Conservation (phyloP, 2,329 filamentous ascomycete genomes). For the Ascochyta viciae-villosae region DNA sequence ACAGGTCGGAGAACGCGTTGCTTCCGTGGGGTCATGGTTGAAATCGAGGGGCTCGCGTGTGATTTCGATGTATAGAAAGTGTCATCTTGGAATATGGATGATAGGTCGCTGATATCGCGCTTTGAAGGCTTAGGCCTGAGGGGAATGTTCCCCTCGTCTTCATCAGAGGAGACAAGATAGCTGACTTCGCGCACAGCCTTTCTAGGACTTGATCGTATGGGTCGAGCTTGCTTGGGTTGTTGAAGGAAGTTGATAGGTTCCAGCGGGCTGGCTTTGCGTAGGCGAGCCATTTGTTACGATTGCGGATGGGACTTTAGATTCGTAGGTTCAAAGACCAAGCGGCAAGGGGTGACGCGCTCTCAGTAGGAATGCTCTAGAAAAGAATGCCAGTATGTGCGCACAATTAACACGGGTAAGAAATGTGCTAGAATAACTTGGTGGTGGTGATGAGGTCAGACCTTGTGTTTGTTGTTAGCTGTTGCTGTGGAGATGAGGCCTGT, state of each 20-base stretch:
- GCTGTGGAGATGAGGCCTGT: neutral
- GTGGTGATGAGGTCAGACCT: conserved; percentile 17
- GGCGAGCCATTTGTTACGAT: conserved; percentile 40
- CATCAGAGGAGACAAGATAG: conserved; percentile 33
- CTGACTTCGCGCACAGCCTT: conserved; percentile 34
- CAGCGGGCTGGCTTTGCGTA: conserved; percentile 41
- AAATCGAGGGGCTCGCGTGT: conserved; percentile 5
- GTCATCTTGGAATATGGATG: conserved; percentile 31
- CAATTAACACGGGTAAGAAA: neutral
- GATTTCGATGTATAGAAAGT: conserved; percentile 34
- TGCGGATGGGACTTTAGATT: no score
- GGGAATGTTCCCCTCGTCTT: conserved; percentile 33
- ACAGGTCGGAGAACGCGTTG: conserved; percentile 45
- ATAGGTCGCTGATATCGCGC: conserved; percentile 32
- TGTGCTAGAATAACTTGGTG: conserved; percentile 2
- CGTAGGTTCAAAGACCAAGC: neutral
- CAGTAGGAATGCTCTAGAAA: neutral
- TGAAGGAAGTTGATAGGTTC: conserved; percentile 30
- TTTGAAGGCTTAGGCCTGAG: conserved; percentile 37
- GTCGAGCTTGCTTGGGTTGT: conserved; percentile 23
- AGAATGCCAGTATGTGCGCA: neutral
- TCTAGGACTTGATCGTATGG: conserved; percentile 37
- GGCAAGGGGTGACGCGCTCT: neutral
- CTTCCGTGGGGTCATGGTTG: conserved; percentile 34
- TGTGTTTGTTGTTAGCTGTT: conserved; percentile 13